Evolutionary conservation across 345 rosid genomes (phyloP).

Genomic region (rapeseed (Brassica napus)): Da-Ae NC_063444.1:15837001-15837500

Average conservation of each 20-base stretch:
- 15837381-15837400: slow-evolving; percentile 61
- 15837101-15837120: slow-evolving; percentile 4
- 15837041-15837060: slow-evolving; percentile 89
- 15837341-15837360: background rate
- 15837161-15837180: slow-evolving; percentile 50
- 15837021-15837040: slow-evolving; percentile 93
- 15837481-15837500: slow-evolving; percentile 61
- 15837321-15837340: background rate
- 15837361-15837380: background rate
- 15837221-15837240: slow-evolving; percentile 95
- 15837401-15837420: slow-evolving; percentile 90
- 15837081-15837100: slow-evolving; percentile 38
- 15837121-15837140: background rate
- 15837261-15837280: slow-evolving; percentile 94
- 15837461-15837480: slow-evolving; percentile 98
- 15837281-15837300: slow-evolving; percentile 88
- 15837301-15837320: slow-evolving; percentile 73
- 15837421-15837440: slow-evolving; percentile 95
- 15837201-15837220: slow-evolving; percentile 97
- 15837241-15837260: slow-evolving; percentile 99
- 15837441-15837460: slow-evolving; percentile 90
- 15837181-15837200: slow-evolving; percentile 92
- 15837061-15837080: slow-evolving; percentile 72
- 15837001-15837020: slow-evolving; percentile 81
- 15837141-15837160: slow-evolving; percentile 3